Base-by-base conservation (phyloP, 1,284 basidiomycete genomes). In the Tilletia setariae region DNA sequence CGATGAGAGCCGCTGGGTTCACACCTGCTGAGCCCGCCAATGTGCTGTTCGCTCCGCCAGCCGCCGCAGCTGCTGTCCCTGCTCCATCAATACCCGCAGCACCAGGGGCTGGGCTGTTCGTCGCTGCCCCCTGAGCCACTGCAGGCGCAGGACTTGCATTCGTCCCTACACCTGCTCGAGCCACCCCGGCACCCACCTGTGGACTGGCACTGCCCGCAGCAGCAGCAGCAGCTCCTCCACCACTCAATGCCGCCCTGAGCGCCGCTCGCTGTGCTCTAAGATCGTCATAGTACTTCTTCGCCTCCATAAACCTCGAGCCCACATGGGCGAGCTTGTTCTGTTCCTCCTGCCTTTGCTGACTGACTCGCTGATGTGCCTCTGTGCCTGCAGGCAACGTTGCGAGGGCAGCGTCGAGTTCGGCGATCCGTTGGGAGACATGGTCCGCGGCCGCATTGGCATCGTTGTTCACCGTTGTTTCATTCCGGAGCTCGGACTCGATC, bases 301-400 rank as follows among this genome's bases (percentile, higher is more conserved):
- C 61, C 64, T 19, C 64, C 63, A 3, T 69, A 66, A 40, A 66
- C 67, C 62, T 70, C 68, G 13, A 67, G 62, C 43, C 70, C 40
- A 70, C 68, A 11, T 67, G 69, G 40, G 65, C 65, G 9, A 44
- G 30, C 49, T 66, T 56, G 23, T 21, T 28, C 21, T 59, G 51
- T 32, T 25, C 70, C 70, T 74, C 53, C 63, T 72, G 72, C 30
- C 69, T 67, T 25, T 61, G 56, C 28, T 61, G 13, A 11, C 19
- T n/a, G 9, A 61, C 32, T 15, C 56, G 9, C 15, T 61, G 28
- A 21, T 35, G 56, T 3, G 56, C 30, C 16, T 61, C 56, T 2
- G 56, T 61, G 28, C 56, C 56, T 9, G 56, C 28, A 11, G 23
- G 30, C 28, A 61, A 15, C 13, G 56, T 21, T 61, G 25, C 56